A percentile compares a stretch with the other conserved stretches of the same genome.
Evolutionary conservation across 257 asterid species (phyloP).

Genomic region (Solanum pinnatisectum): DNA sequence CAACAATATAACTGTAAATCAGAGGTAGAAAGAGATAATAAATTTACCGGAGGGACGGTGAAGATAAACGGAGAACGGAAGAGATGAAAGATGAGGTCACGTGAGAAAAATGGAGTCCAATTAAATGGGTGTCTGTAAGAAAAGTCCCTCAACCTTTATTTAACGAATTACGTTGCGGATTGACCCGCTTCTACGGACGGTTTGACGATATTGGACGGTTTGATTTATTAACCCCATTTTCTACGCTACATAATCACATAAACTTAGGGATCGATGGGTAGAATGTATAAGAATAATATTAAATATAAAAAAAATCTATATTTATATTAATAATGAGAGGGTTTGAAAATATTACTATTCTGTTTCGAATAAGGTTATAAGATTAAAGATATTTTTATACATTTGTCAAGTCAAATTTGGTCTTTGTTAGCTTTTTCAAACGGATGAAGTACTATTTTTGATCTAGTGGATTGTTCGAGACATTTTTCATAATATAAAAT

Average conservation of each 20-base stretch:
- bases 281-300: no score
- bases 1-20: not conserved
- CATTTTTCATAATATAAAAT: no score
- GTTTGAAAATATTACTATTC: not conserved
- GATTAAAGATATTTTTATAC: no score
- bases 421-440: no score
- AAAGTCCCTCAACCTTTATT: not conserved
- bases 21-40: not conserved
- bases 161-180: not conserved
- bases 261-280: no score
- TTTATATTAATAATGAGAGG: no score
- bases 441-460: not conserved
- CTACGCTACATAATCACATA: not conserved
- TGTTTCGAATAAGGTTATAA: no score
- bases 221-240: not conserved
- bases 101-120: not conserved
- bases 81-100: not conserved
- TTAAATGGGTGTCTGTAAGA: not conserved
- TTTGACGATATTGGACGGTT: not conserved
- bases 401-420: not conserved
- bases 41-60: constrained; percentile 1
- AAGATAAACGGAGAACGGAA: not conserved
- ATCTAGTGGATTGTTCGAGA: not conserved
- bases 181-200: not conserved
- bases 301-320: no score